Conservation (phyloP, 805 yeast genomes). For the Ogataea corticis region DNA sequence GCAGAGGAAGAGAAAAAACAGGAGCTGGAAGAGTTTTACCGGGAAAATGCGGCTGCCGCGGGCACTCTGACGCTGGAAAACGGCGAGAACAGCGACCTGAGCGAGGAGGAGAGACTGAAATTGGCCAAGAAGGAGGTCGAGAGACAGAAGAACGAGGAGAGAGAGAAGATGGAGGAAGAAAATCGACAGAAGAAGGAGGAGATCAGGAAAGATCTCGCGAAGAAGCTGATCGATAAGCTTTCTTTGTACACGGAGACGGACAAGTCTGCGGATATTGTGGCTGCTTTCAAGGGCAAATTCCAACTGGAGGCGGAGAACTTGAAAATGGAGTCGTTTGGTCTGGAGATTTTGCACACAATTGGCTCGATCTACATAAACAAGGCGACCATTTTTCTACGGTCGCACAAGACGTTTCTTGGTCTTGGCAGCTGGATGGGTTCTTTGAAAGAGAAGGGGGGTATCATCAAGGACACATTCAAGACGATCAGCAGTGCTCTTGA, state of each 20-base stretch:
- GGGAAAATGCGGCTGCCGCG: conserved; percentile 41
- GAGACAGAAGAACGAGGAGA: conserved; percentile 48
- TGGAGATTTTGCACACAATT: conserved; percentile 80
- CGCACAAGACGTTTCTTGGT: conserved; percentile 77
- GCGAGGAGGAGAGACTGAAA: conserved; percentile 33
- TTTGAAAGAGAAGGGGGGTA: conserved; percentile 80
- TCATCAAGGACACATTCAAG: conserved; percentile 79
- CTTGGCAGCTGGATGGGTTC: conserved; percentile 80
- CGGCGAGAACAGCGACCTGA: conserved; percentile 20
- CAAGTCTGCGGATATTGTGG: conserved; percentile 59
- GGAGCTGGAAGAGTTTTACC: conserved; percentile 50
- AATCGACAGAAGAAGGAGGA: conserved; percentile 59
- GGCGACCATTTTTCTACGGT: conserved; percentile 69
- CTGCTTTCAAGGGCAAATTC: conserved; percentile 53
- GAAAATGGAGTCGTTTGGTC: conserved; percentile 93
- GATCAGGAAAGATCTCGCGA: conserved; percentile 50
- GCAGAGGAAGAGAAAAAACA: conserved; percentile 28
- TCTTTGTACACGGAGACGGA: conserved; percentile 54
- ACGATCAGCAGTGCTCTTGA: conserved; percentile 84
- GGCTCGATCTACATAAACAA: conserved; percentile 77
- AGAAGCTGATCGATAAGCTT: conserved; percentile 50
- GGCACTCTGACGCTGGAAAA: conserved; percentile 29
- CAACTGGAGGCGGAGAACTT: conserved; percentile 70
- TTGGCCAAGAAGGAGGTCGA: conserved; percentile 31
- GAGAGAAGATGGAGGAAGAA: conserved; percentile 74